Base-by-base conservation (phyloP, 768 basidiomycete genomes). In the Peribolospora kevripleyi region DNA sequence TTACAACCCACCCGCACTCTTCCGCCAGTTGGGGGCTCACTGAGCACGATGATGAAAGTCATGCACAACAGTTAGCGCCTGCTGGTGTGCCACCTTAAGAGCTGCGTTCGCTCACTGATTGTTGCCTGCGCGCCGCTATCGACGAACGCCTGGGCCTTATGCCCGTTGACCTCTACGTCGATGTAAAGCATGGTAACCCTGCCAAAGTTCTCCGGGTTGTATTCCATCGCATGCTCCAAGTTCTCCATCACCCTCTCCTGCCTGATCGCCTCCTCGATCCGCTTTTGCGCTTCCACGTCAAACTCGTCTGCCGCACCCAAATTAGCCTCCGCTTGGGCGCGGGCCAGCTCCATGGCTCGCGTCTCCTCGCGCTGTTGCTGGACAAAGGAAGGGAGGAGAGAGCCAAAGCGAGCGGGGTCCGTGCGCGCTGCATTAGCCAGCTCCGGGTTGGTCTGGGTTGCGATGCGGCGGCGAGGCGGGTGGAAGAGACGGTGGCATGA, bases 121-220 rank as follows among this genome's bases (percentile, higher is more conserved):
- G 91, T 98, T 59, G 78, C 78, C 63, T 98, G 93, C 8, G 93
- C 93, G 46, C 91, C 93, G 60, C 87, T 93, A 66, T 98, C 93
- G 47, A 98, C 93, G 61, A 98, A 98, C 0, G 93, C 93, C 67
- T 86, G 90, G 43, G 97, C 78, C 3, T 82, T 81, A 57, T 75
- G 73, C 1, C 81, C 81, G 63, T 98, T 98, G 2, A 98, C 86
- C 63, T 95, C 93, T 0, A 88, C 79, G 37, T 80, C 76, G 59
- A 97, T 83, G 62, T 93, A 98, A 55, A 98, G 80, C 93, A 98
- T 98, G 3, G 78, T 81, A 41, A 98, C 93, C 58, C 79, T 75
- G 11, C 86, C 93, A 67, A 98, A 98, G 54, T 77, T 75, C 68
- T 97, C 90, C 0, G 91, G 91, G 6, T 79, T 59, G 54, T 11